Evolutionary conservation across 1,139 yeast species (phyloP), one percentile per base, ranked within the genome.

Genomic region (Magnusiomyces sp.): DNA sequence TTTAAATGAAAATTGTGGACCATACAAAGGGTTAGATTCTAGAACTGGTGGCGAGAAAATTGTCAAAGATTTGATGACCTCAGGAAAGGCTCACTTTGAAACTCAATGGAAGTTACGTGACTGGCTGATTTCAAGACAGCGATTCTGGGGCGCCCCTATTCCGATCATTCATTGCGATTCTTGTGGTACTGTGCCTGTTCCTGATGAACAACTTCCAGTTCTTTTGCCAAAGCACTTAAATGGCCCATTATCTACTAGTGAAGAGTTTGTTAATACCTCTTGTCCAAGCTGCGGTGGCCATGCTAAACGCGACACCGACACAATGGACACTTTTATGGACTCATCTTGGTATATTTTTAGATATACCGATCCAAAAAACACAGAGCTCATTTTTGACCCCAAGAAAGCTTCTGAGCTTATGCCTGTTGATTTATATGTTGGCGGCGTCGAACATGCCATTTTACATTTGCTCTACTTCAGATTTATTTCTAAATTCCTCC

Each of bases 61-160:
- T 27, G 65, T 77, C 0, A 59, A 70, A 1, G 61, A 69, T 16
- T 69, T 90, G 31, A 66, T 66, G 23, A 49, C 59, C 0, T 50
- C 56, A 0, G 63, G 68, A 0, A 51, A 66, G 2, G 97, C 92
- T 0, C 57, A 66, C 1, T 55, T 60, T 5, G 71, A 77, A 2
- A 74, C 75, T 0, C 83, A 82, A 54, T 83, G 74, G 61, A 76
- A 81, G 58, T 70, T 92, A 34, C 74, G 96, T 57, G 98, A 92
- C 63, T 92, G 98, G 98, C 74, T 92, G 37, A 84, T 92, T 42
- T 83, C 95, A 62, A 78, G 98, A 60, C 98, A 92, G 67, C 71
- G 98, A 53, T 92, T 85, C 64, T 92, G 98, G 98, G 98, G 98
- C 31, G 95, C 97, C 0, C 98, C 98, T 2, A 92, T 92, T 51